Evolutionary conservation across 1,139 yeast genomes (phyloP).

Genomic region (Kazachstania sp.): DNA sequence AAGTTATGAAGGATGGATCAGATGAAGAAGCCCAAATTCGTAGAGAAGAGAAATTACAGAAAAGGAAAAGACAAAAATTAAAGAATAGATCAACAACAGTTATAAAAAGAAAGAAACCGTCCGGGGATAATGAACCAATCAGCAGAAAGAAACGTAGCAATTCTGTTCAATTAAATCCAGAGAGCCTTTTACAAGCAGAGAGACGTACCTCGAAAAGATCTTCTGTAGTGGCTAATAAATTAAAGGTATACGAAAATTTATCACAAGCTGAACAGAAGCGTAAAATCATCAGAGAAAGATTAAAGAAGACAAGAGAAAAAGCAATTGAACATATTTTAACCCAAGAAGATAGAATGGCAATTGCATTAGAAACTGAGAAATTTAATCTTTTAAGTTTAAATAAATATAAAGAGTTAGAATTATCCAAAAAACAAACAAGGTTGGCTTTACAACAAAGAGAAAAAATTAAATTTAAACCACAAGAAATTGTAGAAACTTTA

Average conservation of each 20-base stretch:
- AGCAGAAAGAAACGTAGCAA: slow-evolving; percentile 17
- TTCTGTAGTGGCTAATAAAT: slow-evolving; percentile 70
- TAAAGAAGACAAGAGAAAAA: slow-evolving; percentile 28
- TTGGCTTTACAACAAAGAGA: slow-evolving; percentile 61
- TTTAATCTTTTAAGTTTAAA: slow-evolving; percentile 65
- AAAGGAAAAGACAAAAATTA: slow-evolving; percentile 35
- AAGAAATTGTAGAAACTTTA: slow-evolving; percentile 21
- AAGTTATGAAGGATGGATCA: slow-evolving; percentile 32
- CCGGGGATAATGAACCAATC: slow-evolving; percentile 11
- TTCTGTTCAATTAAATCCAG: slow-evolving; percentile 36
- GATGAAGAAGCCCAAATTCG: slow-evolving; percentile 60
- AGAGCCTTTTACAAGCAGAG: slow-evolving; percentile 39
- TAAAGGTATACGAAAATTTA: slow-evolving; percentile 66
- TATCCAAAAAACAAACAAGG: slow-evolving; percentile 69
- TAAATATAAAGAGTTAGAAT: slow-evolving; percentile 74
- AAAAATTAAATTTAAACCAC: slow-evolving; percentile 39
- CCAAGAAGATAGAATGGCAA: slow-evolving; percentile 76
- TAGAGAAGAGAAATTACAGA: slow-evolving; percentile 40
- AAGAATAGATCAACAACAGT: slow-evolving; percentile 38
- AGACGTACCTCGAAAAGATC: slow-evolving; percentile 74
- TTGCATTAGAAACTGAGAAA: slow-evolving; percentile 80
- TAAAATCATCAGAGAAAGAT: slow-evolving; percentile 36
- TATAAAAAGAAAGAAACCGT: slow-evolving; percentile 33
- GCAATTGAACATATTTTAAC: slow-evolving; percentile 50
- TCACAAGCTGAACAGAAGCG: slow-evolving; percentile 63